A percentile compares a stretch with the other conserved stretches of the same genome.
Conservation (phyloP, 2,329 filamentous ascomycete species). For the Microdochium nivale region DNA sequence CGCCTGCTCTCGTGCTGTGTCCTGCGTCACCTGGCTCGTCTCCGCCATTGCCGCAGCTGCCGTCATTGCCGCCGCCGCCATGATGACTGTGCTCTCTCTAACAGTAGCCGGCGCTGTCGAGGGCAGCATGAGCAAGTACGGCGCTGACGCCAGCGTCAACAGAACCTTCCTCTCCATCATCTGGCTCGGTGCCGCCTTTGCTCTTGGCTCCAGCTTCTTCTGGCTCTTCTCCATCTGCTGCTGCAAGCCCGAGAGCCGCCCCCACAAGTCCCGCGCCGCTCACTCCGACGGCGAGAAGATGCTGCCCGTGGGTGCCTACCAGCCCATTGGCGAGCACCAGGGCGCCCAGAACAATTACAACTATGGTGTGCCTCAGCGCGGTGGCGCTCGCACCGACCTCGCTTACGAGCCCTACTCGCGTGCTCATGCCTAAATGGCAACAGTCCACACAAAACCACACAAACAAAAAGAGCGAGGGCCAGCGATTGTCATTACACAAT, state of each 20-base stretch:
- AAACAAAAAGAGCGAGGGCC: not conserved
- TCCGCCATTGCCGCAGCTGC: constrained; percentile 50
- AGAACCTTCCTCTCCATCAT: constrained; percentile 59
- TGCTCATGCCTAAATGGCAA: constrained; percentile 31
- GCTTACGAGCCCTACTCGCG: constrained; percentile 60
- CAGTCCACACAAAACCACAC: not conserved
- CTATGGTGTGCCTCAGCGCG: constrained; percentile 30
- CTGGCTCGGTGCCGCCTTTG: constrained; percentile 76
- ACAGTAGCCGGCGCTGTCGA: constrained; percentile 63
- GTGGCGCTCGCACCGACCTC: constrained; percentile 36
- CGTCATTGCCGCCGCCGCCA: constrained; percentile 55
- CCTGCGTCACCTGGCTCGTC: constrained; percentile 73
- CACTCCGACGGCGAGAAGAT: constrained; percentile 40
- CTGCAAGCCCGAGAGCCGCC: constrained; percentile 57
- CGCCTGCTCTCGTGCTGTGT: constrained; percentile 73
- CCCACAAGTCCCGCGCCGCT: constrained; percentile 15
- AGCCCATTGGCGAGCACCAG: constrained; percentile 32
- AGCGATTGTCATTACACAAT: too few species aligned
- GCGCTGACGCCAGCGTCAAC: constrained; percentile 60
- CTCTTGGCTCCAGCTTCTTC: constrained; percentile 70
- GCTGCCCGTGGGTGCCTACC: constrained; percentile 32
- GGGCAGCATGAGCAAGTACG: constrained; percentile 59
- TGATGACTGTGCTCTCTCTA: constrained; percentile 66
- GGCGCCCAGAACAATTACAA: constrained; percentile 20
- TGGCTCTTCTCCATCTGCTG: constrained; percentile 91